phyloP scores from a whole-genome alignment of 2,329 filamentous ascomycete species.

The Alternaria solani region DNA sequence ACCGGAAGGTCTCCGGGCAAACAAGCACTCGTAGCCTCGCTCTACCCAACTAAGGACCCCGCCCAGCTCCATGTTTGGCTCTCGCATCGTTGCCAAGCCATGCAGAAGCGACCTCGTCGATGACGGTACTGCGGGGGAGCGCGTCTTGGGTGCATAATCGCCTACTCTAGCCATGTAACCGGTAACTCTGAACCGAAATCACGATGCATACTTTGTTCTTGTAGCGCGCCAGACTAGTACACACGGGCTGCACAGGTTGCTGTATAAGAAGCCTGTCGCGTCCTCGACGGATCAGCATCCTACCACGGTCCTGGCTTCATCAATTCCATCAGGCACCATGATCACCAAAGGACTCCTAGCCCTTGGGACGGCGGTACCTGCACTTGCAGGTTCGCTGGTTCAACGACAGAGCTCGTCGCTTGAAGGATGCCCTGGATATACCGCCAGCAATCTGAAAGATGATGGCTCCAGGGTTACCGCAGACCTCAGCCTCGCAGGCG shows the following conservation, averaged over 20 bases:
- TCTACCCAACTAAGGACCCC: slow-evolving; percentile 15
- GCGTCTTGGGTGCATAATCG: slow-evolving; percentile 23
- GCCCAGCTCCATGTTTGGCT: slow-evolving; percentile 19
- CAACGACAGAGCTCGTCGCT: slow-evolving; percentile 32
- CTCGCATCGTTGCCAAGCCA: slow-evolving; percentile 26
- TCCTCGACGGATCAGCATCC: slow-evolving; percentile 8
- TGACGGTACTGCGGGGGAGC: slow-evolving; percentile 32
- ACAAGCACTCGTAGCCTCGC: slow-evolving; percentile 10
- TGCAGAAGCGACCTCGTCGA: slow-evolving; percentile 12
- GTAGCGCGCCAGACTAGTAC: background rate
- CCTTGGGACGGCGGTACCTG: slow-evolving; percentile 31
- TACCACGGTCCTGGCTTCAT: slow-evolving; percentile 7
- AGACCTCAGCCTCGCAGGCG: slow-evolving; percentile 71
- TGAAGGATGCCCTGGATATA: slow-evolving; percentile 70
- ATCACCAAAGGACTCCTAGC: slow-evolving; percentile 33
- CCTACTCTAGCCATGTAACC: slow-evolving; percentile 17
- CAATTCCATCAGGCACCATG: slow-evolving; percentile 29
- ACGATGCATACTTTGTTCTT: slow-evolving; percentile 6
- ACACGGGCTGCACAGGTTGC: background rate
- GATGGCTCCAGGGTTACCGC: slow-evolving; percentile 68
- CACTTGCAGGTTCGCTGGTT: slow-evolving; percentile 24
- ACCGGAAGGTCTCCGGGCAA: slow-evolving; percentile 17
- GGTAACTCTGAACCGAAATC: slow-evolving; percentile 11
- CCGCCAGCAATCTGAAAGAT: slow-evolving; percentile 65
- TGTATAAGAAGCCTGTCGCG: slow-evolving; percentile 20